These are phyloP conservation scores for Galeopsis tetrahit DNA, from an alignment of 257 asterid genomes.

Conservation along the genomic window DNA sequence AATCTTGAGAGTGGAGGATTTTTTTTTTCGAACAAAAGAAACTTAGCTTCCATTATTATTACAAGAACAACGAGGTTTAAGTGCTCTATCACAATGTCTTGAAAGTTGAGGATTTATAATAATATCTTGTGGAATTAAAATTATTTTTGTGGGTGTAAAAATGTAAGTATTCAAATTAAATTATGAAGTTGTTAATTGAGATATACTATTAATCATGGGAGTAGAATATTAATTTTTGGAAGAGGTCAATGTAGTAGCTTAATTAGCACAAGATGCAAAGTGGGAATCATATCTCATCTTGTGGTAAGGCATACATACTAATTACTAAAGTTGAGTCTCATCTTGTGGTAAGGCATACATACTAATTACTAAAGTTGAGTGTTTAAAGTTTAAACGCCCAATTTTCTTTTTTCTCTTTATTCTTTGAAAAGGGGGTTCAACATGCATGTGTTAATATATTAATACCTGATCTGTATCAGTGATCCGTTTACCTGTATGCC, in stretches of 20 bases:
- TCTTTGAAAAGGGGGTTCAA: slow-evolving; percentile 23
- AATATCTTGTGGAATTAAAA: too few species aligned
- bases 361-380: slow-evolving; percentile 36
- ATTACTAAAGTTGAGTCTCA: too few species aligned
- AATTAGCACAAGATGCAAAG: slow-evolving; percentile 53
- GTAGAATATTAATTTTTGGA: slow-evolving; percentile 40
- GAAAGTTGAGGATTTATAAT: too few species aligned
- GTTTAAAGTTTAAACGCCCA: slow-evolving; percentile 31
- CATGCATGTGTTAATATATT: slow-evolving; percentile 21
- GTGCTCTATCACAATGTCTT: too few species aligned
- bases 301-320: slow-evolving; percentile 28
- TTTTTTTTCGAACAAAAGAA: too few species aligned
- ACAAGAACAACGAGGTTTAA: too few species aligned
- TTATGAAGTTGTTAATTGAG: slow-evolving; percentile 8
- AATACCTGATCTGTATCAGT: too few species aligned
- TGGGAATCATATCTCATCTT: slow-evolving; percentile 50
- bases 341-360: slow-evolving; percentile 30
- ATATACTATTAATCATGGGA: slow-evolving; percentile 19
- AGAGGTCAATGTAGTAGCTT: slow-evolving; percentile 47
- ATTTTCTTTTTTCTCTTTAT: slow-evolving; percentile 25
- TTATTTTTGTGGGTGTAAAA: not conserved
- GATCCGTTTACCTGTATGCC: too few species aligned
- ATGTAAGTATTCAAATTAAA: not conserved
- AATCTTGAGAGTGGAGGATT: too few species aligned
- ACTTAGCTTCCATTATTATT: too few species aligned